phyloP scores from a whole-genome alignment of 2,329 filamentous ascomycete species.

The Colletotrichum gigasporum region DNA sequence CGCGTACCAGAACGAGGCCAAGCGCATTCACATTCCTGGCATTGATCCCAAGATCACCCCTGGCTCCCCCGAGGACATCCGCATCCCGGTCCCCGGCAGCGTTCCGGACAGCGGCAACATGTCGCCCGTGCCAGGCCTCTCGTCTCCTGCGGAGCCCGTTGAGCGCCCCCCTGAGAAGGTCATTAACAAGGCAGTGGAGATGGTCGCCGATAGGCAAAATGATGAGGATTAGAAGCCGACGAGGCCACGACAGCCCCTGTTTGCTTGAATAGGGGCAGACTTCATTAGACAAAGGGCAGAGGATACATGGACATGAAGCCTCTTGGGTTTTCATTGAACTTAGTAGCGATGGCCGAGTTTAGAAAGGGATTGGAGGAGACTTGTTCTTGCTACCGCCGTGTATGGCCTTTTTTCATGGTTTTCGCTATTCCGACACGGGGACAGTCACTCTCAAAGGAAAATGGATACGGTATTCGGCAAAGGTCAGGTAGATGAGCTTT shows the following conservation, averaged over 20 bases:
- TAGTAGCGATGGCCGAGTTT: too few relatives aligned
- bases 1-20: constrained; percentile 96
- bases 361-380: neutral
- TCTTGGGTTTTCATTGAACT: too few relatives aligned
- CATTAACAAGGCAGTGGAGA: constrained; percentile 58
- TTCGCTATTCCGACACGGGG: too few relatives aligned
- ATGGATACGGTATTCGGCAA: neutral
- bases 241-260: neutral
- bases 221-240: constrained; percentile 55
- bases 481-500: constrained; percentile 4
- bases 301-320: too few relatives aligned
- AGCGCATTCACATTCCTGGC: constrained; percentile 84
- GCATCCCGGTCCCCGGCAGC: constrained; percentile 73
- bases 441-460: neutral
- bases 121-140: constrained; percentile 58
- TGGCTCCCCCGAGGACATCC: constrained; percentile 81
- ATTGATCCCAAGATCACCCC: constrained; percentile 75
- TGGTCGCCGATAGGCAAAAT: constrained; percentile 61
- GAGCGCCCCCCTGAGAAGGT: constrained; percentile 59
- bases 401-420: neutral
- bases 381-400: neutral
- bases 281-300: neutral
- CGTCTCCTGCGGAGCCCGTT: constrained; percentile 54
- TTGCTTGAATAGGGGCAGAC: neutral
- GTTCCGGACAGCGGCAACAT: constrained; percentile 50